A percentile compares a stretch with the other conserved stretches of the same genome.
phyloP scores from a whole-genome alignment of 2,329 filamentous ascomycete species.

The Xylariomycetidae sp. region DNA sequence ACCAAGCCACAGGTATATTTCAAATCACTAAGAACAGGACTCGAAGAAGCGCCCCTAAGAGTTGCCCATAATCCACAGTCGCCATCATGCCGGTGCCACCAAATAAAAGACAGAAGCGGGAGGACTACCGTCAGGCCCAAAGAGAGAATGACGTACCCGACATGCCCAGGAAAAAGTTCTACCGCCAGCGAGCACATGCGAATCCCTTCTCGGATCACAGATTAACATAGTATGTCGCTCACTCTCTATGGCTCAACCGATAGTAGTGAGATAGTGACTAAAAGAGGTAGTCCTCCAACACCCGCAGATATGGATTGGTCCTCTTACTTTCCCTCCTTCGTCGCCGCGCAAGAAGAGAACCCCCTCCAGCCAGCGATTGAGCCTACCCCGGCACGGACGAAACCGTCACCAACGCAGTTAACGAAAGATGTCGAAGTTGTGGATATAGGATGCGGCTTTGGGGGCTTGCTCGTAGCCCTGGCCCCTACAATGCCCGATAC shows the following conservation, averaged over 20 bases:
- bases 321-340: constrained; percentile 72
- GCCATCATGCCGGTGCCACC: constrained; percentile 42
- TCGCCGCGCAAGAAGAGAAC: constrained; percentile 34
- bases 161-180: constrained; percentile 92
- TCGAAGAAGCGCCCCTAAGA: too few relatives aligned
- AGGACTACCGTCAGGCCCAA: constrained; percentile 56
- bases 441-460: constrained; percentile 96
- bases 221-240: constrained; percentile 71
- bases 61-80: too few relatives aligned
- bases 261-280: too few relatives aligned
- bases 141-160: constrained; percentile 49
- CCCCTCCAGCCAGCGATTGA: constrained; percentile 13
- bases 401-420: constrained; percentile 32
- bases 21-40: too few relatives aligned
- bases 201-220: constrained; percentile 97
- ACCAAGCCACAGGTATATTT: too few relatives aligned
- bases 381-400: constrained; percentile 9
- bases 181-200: constrained; percentile 91
- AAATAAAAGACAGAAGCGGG: constrained; percentile 61
- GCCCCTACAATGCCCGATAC: constrained; percentile 76
- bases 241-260: too few relatives aligned
- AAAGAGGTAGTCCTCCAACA: constrained; percentile 62
- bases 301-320: constrained; percentile 92
- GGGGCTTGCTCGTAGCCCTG: constrained; percentile 82
- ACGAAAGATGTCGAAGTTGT: constrained; percentile 79